Evolutionary conservation across 2,329 filamentous ascomycete genomes (phyloP), one percentile per base, ranked within the genome.

Genomic region (Apiospora marii): DNA sequence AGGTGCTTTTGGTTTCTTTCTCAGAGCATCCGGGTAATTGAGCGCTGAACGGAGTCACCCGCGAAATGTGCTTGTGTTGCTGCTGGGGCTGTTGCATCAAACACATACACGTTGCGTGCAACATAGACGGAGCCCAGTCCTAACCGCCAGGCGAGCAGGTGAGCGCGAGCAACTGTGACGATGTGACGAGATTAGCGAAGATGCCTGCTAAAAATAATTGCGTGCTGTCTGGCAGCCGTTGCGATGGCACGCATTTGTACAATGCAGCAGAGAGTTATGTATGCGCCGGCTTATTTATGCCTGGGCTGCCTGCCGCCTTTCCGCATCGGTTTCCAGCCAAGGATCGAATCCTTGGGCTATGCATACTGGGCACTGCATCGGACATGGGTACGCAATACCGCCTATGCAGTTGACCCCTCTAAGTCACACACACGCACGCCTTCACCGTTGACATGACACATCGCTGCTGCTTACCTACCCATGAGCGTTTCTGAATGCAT

Each of bases 151-250:
- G 13, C n/a, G 58, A 37, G 58, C 19, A n/a, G 41, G 22, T 41
- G 41, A 64, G 22, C 41, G 58, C n/a, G 58, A 64, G 34, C n/a
- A 64, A 64, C 10, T 64, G 58, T 41, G 58, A 41, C 58, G 58
- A 64, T 64, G 58, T 64, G 58, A 64, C 58, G 58, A 64, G 58
- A 64, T 64, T 64, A 64, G 58, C 58, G 58, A 64, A 64, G 3
- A 13, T 41, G 30, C 10, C 58, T 64, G 58, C 58, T 64, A 64
- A 64, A 64, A 64, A 64, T 64, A 64, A 64, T 64, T 64, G 58
- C 34, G 37, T 41, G 37, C 24, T 24, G n/a, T 51, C 4, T 51
- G 48, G n/a, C 49, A 51, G 49, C n/a, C 49, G 49, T 51, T 51
- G 49, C 3, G 37, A 41, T 41, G 49, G 49, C 49, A 13, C 53